phyloP scores from a whole-genome alignment of 2,329 filamentous ascomycete species.

The Cytospora paraplurivora region DNA sequence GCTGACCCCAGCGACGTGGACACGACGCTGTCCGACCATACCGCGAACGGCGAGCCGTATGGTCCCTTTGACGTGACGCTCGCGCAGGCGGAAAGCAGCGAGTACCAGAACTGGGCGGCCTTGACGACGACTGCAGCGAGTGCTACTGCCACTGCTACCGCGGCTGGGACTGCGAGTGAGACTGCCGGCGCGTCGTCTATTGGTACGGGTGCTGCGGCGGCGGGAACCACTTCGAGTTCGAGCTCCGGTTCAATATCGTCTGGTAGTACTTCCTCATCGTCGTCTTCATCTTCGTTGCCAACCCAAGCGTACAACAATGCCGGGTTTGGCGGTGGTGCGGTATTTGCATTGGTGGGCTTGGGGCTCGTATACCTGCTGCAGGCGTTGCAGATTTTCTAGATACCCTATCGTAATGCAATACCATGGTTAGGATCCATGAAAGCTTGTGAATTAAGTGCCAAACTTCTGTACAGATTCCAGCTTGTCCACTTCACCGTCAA shows the following conservation, averaged over 20 bases:
- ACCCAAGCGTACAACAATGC: not conserved
- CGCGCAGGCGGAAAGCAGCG: constrained; percentile 23
- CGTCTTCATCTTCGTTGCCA: constrained; percentile 12
- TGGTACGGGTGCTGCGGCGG: not conserved
- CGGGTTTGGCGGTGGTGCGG: constrained; percentile 12
- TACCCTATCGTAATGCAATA: not conserved
- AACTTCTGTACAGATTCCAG: no score
- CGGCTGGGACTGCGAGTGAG: not conserved
- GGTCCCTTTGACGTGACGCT: constrained; percentile 25
- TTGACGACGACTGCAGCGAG: constrained; percentile 9
- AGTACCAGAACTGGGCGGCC: constrained; percentile 25
- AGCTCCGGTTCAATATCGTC: not conserved
- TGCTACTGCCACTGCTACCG: constrained; percentile 8
- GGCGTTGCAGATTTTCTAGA: constrained; percentile 26
- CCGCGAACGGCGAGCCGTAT: constrained; percentile 27
- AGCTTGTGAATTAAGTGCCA: no score
- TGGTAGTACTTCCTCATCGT: not conserved
- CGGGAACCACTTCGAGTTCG: constrained; percentile 3
- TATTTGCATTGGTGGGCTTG: constrained; percentile 15
- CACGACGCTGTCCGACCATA: constrained; percentile 27
- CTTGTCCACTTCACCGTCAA: no score
- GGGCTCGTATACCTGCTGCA: constrained; percentile 25
- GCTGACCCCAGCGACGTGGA: constrained; percentile 22
- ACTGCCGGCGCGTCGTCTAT: constrained; percentile 11
- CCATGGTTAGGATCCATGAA: no score